A percentile compares a stretch with the other conserved stretches of the same genome.
Evolutionary conservation across 257 asterid species (phyloP).

Genomic region (Echites panduratus): DNA sequence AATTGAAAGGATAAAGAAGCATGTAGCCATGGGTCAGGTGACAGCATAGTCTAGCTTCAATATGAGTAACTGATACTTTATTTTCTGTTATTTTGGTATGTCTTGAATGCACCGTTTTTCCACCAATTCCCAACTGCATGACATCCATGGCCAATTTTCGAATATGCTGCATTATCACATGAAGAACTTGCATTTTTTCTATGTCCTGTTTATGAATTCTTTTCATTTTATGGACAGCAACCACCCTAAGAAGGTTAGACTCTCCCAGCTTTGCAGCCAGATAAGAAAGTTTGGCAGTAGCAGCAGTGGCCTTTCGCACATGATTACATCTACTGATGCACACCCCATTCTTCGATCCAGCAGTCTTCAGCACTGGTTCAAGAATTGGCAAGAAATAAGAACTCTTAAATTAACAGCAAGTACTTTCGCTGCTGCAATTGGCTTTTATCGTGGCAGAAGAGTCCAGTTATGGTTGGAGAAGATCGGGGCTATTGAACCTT

Average conservation of each 20-base stretch:
- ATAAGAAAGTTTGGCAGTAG: conserved; percentile 27
- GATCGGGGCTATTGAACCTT: conserved; percentile 66
- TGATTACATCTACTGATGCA: conserved; percentile 7
- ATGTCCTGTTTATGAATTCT: conserved; percentile 23
- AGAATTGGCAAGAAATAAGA: conserved; percentile 83
- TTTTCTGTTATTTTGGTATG: neutral
- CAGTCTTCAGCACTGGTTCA: conserved; percentile 65
- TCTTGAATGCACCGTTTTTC: neutral
- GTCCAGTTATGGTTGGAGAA: conserved; percentile 79
- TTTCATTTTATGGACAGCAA: conserved; percentile 18
- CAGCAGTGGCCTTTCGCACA: conserved; percentile 16
- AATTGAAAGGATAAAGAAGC: neutral
- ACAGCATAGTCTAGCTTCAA: neutral
- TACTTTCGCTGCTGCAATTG: conserved; percentile 68
- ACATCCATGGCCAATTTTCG: neutral
- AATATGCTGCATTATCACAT: neutral
- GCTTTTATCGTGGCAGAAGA: conserved; percentile 73
- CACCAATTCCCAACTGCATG: neutral
- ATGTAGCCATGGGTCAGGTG: neutral
- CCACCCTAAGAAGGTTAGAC: conserved; percentile 16
- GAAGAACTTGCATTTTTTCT: conserved; percentile 27
- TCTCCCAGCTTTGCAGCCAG: conserved; percentile 16
- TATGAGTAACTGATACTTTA: neutral
- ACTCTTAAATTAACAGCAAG: conserved; percentile 77
- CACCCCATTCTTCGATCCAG: conserved; percentile 37